Base-by-base conservation (phyloP, 2,329 filamentous ascomycete genomes). In the Passalora sequoiae region DNA sequence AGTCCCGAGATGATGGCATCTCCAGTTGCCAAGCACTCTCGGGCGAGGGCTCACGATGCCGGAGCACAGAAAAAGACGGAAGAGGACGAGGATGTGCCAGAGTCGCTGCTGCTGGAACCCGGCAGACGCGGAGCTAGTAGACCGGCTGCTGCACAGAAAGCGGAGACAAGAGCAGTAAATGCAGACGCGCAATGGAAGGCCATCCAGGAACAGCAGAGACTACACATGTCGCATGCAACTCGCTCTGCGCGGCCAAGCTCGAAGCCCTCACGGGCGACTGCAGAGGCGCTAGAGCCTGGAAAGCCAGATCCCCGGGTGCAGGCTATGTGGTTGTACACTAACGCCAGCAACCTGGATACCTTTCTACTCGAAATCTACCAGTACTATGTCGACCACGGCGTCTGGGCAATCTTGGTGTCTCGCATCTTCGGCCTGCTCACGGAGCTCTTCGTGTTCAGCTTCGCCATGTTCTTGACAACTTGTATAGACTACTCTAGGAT, bases 301-400 rank as follows among this genome's bases (percentile, higher is more conserved):
- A 43, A 35, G 30, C 69, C 73, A 20, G 76, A 79, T 56, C 77
- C 80, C 1, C 81, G 81, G 64, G 84, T 91, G 60, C 84, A 83
- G 64, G 89, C 89, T 3, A 79, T 94, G 71, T 96, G 88, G 83
- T 78, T 86, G 66, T 96, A 89, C 86, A 86, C 86, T 42, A 95
- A 95, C 59, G 86, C 92, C 44, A 80, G 86, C 27, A 92, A 94
- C 60, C 72, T 96, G 40, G 89, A 96, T 65, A 83, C 81, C 57
- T 96, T 95, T 62, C 80, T 95, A 60, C 77, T 80, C 43, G 84
- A 84, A 50, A 86, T 94, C 3, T 96, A 96, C 62, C 76, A 84
- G 52, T 96, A 95, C 66, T 95, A 86, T 59, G 72, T 84, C 39
- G 84, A 84, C 2, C 84, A 87, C 51, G 89, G 89, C 0, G 80